Evolutionary conservation across 2,329 filamentous ascomycete genomes (phyloP).

Genomic region (Stagonosporopsis tanaceti): DNA sequence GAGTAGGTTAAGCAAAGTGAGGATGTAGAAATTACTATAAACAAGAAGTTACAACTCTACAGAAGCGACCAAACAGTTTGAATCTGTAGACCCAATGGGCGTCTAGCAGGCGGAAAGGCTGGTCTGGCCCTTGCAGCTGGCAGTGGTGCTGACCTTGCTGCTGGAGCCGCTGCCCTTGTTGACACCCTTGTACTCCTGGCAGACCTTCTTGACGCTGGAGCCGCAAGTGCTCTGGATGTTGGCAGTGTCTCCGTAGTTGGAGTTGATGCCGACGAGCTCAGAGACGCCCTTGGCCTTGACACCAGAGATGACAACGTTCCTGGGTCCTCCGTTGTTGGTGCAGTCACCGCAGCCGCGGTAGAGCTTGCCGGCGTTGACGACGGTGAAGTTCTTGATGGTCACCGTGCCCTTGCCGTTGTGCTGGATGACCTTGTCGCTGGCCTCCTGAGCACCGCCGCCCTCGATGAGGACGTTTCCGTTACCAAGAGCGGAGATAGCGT

Average conservation of each 20-base stretch:
- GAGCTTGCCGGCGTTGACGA: slow-evolving; percentile 56
- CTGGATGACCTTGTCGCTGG: slow-evolving; percentile 43
- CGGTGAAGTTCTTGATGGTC: slow-evolving; percentile 50
- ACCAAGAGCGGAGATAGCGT: slow-evolving; percentile 31
- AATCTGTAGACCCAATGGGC: too few species aligned
- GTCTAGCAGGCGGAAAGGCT: slow-evolving; percentile 14
- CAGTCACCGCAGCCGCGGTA: slow-evolving; percentile 55
- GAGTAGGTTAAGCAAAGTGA: too few species aligned
- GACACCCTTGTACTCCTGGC: slow-evolving; percentile 26
- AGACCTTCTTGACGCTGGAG: slow-evolving; percentile 20
- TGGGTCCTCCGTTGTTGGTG: slow-evolving; percentile 53
- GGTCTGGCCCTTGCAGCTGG: slow-evolving; percentile 16
- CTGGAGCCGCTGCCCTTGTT: slow-evolving; percentile 12
- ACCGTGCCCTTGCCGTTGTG: slow-evolving; percentile 43
- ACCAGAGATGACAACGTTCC: slow-evolving; percentile 51
- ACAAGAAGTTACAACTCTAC: too few species aligned
- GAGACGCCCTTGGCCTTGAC: slow-evolving; percentile 47
- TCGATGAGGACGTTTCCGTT: slow-evolving; percentile 42
- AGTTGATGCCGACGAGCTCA: slow-evolving; percentile 55
- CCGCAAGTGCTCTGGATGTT: slow-evolving; percentile 52
- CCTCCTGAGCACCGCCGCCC: slow-evolving; percentile 41
- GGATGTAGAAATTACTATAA: too few species aligned
- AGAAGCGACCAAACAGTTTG: too few species aligned
- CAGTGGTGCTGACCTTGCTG: slow-evolving; percentile 17
- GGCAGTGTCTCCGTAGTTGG: slow-evolving; percentile 57